phyloP scores from a whole-genome alignment of 176 grass and related monocot species.

The Bothriochloa decipiens region DNA sequence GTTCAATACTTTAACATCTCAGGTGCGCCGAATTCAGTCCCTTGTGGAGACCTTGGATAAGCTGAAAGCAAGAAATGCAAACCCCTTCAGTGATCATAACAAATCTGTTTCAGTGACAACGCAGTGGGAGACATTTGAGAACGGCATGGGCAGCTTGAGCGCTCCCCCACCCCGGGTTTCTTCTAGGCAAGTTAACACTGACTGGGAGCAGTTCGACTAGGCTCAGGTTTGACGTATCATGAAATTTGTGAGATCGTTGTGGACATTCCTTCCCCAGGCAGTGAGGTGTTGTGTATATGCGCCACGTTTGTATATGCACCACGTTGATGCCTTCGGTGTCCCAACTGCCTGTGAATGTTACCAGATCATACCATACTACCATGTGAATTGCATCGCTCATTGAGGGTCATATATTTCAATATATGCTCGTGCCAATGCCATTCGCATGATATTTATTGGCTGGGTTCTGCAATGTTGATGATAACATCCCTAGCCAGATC shows the following conservation, averaged over 20 bases:
- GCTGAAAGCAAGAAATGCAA: slow-evolving; percentile 72
- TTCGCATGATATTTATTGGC: not conserved
- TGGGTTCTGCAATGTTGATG: not conserved
- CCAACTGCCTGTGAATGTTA: slow-evolving; percentile 35
- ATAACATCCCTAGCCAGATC: not conserved
- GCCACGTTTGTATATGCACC: slow-evolving; percentile 45
- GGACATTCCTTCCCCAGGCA: slow-evolving; percentile 16
- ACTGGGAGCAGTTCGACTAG: slow-evolving; percentile 79
- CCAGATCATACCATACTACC: slow-evolving; percentile 3
- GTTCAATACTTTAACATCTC: slow-evolving; percentile 29
- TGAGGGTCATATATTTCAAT: not conserved
- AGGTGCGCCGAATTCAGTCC: slow-evolving; percentile 65
- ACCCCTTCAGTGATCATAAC: slow-evolving; percentile 50
- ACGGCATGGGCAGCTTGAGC: slow-evolving; percentile 70
- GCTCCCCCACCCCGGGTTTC: slow-evolving; percentile 59
- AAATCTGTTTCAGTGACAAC: slow-evolving; percentile 66
- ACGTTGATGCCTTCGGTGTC: slow-evolving; percentile 39
- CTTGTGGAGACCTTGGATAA: slow-evolving; percentile 68
- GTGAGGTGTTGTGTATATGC: slow-evolving; percentile 45
- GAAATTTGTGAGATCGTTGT: slow-evolving; percentile 28
- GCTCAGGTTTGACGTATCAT: slow-evolving; percentile 35
- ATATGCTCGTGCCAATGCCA: not conserved
- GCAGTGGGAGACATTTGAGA: slow-evolving; percentile 66
- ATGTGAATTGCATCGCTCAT: slow-evolving; percentile 18
- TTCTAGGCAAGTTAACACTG: slow-evolving; percentile 42